Evolutionary conservation across 2,329 filamentous ascomycete genomes (phyloP), one percentile per base, ranked within the genome.

Genomic region (Gremmenia infestans): DNA sequence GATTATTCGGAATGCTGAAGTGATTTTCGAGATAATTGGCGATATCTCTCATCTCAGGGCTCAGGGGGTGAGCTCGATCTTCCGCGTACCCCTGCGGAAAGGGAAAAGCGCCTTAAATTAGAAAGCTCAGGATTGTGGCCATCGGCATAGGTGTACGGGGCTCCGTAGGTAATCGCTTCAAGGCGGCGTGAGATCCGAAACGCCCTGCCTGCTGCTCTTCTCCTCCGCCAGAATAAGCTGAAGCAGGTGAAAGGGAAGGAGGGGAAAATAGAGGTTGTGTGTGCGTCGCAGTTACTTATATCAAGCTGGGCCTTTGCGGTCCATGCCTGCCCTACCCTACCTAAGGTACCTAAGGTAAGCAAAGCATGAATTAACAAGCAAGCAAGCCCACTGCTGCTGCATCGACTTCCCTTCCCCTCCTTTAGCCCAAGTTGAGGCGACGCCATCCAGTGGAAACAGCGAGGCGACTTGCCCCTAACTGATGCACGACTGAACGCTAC

Each of bases 81-180:
- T 36, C 57, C 37, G 46, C 43, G 50, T 14, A n/a, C 25, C 23
- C 22, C n/a, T 22, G 50, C 19, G 15, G 39, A 35, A 15, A 25
- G 14, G 53, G 36, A 45, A 32, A 37, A 23, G 50, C 22, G 35
- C 53, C 50, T 50, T 55, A 43, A 47, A 50, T 57, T 52, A 56
- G 25, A 17, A 52, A 48, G 57, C 60, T 61, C 42, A 50, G 25
- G 25, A 53, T 56, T 59, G 59, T 54, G 59, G 59, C 59, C 57
- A 57, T 58, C 15, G 8, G 28, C 28, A 28, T 9, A 22, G 22
- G 19, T 6, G 23, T 25, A 25, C 23, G 4, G 23, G 19, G 19
- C 19, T 19, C 19, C 19, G 23, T 25, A 36, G 36, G 17, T 42
- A 19, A 39, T 12, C 36, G 4, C 11, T n/a, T 39, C 7, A 40